A percentile compares a stretch with the other conserved stretches of the same genome.
Conservation (phyloP, 768 basidiomycete genomes). For the Macrolepiota fuliginosa region DNA sequence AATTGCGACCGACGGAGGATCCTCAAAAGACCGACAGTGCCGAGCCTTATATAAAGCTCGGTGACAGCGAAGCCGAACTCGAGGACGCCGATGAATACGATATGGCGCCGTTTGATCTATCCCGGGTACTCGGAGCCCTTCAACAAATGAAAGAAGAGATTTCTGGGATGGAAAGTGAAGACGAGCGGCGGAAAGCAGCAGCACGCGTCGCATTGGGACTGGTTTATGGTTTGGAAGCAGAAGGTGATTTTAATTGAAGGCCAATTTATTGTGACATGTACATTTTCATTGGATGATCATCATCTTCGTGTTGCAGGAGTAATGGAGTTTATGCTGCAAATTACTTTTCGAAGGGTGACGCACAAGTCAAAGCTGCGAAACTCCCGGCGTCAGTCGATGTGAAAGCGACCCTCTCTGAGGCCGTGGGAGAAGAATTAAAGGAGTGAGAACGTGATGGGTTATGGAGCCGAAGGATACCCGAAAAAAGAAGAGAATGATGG, state of each 20-base stretch:
- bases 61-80: neutral
- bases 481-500: neutral
- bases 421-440: slow-evolving; percentile 6
- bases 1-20: neutral
- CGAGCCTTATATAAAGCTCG: neutral
- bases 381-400: neutral
- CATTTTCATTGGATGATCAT: neutral
- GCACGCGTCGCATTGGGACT: slow-evolving; percentile 71
- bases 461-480: slow-evolving; percentile 11
- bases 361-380: neutral
- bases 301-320: neutral
- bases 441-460: slow-evolving; percentile 6
- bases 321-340: slow-evolving; percentile 1
- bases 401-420: neutral
- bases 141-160: slow-evolving; percentile 77
- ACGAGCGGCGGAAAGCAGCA: slow-evolving; percentile 64
- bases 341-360: neutral
- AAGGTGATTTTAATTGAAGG: slow-evolving; percentile 1
- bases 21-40: slow-evolving; percentile 1
- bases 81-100: slow-evolving; percentile 32
- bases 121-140: slow-evolving; percentile 55
- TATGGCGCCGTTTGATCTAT: slow-evolving; percentile 57
- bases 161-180: slow-evolving; percentile 58
- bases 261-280: slow-evolving; percentile 5
- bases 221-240: slow-evolving; percentile 59